phyloP scores from a whole-genome alignment of 2,329 filamentous ascomycete genomes.

The Ascochyta fabae region DNA sequence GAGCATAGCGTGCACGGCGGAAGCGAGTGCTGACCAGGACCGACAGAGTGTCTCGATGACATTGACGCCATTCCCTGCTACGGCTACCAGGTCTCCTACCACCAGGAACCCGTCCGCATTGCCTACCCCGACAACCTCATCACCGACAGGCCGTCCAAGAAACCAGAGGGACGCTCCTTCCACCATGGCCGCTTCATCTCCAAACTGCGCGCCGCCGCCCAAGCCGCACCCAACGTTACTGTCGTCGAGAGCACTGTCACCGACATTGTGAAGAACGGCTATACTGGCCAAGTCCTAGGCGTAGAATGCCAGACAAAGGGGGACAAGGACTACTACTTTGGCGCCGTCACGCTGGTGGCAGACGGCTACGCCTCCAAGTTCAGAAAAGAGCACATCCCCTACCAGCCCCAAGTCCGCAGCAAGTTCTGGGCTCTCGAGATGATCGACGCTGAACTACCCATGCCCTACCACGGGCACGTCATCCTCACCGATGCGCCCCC shows the following conservation, averaged over 20 bases:
- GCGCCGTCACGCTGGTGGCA: conserved; percentile 82
- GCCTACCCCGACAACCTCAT: conserved; percentile 73
- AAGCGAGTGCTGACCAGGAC: conserved; percentile 11
- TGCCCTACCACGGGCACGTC: conserved; percentile 81
- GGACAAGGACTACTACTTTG: conserved; percentile 78
- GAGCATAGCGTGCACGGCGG: too few relatives aligned
- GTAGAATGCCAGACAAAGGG: conserved; percentile 76
- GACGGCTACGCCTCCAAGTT: conserved; percentile 95
- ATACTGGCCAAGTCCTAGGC: conserved; percentile 77
- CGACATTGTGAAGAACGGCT: conserved; percentile 73
- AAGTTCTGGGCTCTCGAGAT: conserved; percentile 96
- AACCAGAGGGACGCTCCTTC: conserved; percentile 78
- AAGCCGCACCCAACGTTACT: conserved; percentile 80
- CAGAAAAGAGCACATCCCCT: conserved; percentile 76
- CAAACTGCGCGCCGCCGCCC: conserved; percentile 77
- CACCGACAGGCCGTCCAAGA: conserved; percentile 39
- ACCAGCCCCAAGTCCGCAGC: conserved; percentile 73
- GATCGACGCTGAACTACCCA: conserved; percentile 81
- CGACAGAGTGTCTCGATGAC: conserved; percentile 75
- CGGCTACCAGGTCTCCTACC: conserved; percentile 88
- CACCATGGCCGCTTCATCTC: conserved; percentile 95
- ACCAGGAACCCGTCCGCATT: conserved; percentile 74
- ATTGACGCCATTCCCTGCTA: conserved; percentile 85
- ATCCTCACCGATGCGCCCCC: conserved; percentile 79
- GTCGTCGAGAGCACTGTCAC: conserved; percentile 89